Evolutionary conservation across 1,284 basidiomycete genomes (phyloP).

Genomic region (Coniferiporia weirii): DNA sequence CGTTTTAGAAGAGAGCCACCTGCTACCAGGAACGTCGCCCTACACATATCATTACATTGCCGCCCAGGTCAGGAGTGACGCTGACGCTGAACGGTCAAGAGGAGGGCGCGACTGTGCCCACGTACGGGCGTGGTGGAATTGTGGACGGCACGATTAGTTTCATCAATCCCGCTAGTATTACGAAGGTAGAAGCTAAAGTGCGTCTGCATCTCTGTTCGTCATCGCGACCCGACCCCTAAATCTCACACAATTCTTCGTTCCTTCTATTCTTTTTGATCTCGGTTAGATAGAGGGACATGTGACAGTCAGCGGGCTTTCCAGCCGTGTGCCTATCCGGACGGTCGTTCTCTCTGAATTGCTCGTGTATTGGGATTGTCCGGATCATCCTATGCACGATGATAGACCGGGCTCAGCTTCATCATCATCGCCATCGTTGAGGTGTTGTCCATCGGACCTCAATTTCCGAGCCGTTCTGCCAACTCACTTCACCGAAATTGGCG

Average conservation of each 20-base stretch:
- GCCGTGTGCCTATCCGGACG: conserved; percentile 2
- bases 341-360: conserved; percentile 14
- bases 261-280: not conserved
- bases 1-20: no score
- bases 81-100: conserved; percentile 15
- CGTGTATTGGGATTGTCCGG: conserved; percentile 14
- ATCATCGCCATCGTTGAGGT: conserved; percentile 1
- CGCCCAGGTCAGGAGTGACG: conserved; percentile 5
- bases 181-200: conserved; percentile 15
- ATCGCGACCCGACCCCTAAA: not conserved
- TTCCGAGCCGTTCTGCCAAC: conserved; percentile 12
- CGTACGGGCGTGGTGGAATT: conserved; percentile 12
- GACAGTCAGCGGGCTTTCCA: conserved; percentile 2
- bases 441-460: conserved; percentile 7
- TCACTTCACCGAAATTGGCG: conserved; percentile 8
- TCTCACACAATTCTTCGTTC: not conserved
- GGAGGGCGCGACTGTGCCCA: not conserved
- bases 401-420: not conserved
- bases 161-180: conserved; percentile 4
- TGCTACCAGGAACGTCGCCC: not conserved
- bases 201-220: not conserved
- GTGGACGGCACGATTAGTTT: conserved; percentile 14
- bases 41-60: not conserved
- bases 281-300: conserved; percentile 16
- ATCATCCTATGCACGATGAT: conserved; percentile 1